Conservation (phyloP, 1,284 basidiomycete genomes). For the Austroboletus niveus region DNA sequence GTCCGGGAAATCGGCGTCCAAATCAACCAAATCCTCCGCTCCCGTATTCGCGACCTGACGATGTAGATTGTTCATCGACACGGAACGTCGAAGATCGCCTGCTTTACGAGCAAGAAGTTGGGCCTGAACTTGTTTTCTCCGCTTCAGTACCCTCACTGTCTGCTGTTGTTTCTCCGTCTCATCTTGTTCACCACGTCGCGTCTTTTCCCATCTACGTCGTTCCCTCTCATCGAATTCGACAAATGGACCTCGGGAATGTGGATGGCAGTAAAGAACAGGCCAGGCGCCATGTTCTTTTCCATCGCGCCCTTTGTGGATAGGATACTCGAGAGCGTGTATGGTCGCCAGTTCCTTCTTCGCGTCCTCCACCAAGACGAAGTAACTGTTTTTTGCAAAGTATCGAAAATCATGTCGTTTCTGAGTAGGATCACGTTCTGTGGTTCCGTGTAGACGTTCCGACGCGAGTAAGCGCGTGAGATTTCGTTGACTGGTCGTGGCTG, state of each 20-base stretch:
- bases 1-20: slow-evolving; percentile 48
- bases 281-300: slow-evolving; percentile 54
- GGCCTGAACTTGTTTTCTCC: slow-evolving; percentile 42
- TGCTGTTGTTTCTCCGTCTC: slow-evolving; percentile 47
- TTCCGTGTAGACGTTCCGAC: slow-evolving; percentile 86
- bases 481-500: slow-evolving; percentile 29
- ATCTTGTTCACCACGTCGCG: slow-evolving; percentile 49
- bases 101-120: slow-evolving; percentile 39
- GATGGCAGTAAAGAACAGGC: slow-evolving; percentile 74
- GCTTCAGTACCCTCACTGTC: slow-evolving; percentile 41
- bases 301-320: slow-evolving; percentile 48
- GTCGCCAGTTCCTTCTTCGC: slow-evolving; percentile 77
- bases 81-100: slow-evolving; percentile 69
- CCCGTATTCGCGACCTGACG: slow-evolving; percentile 42
- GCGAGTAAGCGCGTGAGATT: slow-evolving; percentile 72
- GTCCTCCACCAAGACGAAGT: slow-evolving; percentile 91
- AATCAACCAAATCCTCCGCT: slow-evolving; percentile 41
- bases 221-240: slow-evolving; percentile 71
- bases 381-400: slow-evolving; percentile 82
- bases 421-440: slow-evolving; percentile 83
- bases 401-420: slow-evolving; percentile 85
- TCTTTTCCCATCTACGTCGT: slow-evolving; percentile 59
- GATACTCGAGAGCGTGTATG: slow-evolving; percentile 66
- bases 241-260: slow-evolving; percentile 68
- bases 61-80: slow-evolving; percentile 76